Evolutionary conservation across 345 rosid genomes (phyloP), one percentile per base, ranked within the genome.

Genomic region (Excoecaria cochinchinensis): DNA sequence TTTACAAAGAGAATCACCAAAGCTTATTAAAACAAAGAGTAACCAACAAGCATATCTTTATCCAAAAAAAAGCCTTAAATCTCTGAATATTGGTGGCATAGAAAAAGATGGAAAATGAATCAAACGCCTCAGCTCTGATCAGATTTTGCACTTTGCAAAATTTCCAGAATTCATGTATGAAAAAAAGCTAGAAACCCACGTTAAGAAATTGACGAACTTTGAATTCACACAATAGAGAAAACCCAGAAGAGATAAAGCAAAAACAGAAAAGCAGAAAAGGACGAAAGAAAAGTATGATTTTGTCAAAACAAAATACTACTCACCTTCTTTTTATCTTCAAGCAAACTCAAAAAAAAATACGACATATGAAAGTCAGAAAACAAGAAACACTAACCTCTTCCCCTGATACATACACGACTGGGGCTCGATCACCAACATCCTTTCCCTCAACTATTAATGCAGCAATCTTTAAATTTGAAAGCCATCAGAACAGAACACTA

Each of bases 351-450:
- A 68, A 67, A 57, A 40, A 15, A 31, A 47, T 78, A 57, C 50
- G 44, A 38, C 64, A 24, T n/a, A 53, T 36, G 57, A 42, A 51
- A 42, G 50, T 38, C 25, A 44, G 5, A 38, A 22, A 73, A 63
- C 19, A 46, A 62, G 14, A n/a, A 42, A 71, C 16, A 79, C 86
- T 77, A 77, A 94, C 97, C 96, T 94, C 97, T 90, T 94, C 97
- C 51, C 97, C 97, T 70, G 98, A 94, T 24, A 91, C 93, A 80
- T 92, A 94, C 25, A 94, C 86, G 75, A 94, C 97, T 15, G 91
- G 87, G 82, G 92, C 85, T 21, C 89, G 83, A 79, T 76, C 72
- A 10, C 86, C 86, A 77, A 71, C 57, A 69, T 85, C 88, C 72
- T 16, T 74, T 52, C 91, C 92, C 44, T 89, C 90, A 31, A 93